phyloP scores from a whole-genome alignment of 1,284 basidiomycete species.

The Pseudozyma flocculosa region DNA sequence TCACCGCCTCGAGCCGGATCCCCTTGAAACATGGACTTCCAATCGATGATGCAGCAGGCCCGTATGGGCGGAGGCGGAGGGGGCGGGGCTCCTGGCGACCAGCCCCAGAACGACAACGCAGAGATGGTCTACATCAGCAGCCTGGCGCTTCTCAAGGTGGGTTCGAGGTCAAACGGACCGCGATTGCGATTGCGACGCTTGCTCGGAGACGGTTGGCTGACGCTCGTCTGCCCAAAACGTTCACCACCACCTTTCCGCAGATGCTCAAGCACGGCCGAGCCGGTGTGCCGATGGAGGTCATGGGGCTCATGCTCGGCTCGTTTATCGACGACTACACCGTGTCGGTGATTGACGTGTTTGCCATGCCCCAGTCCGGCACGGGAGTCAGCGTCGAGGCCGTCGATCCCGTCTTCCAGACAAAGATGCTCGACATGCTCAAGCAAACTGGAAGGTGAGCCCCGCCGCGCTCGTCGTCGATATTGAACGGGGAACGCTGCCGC shows the following conservation, averaged over 20 bases:
- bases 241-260: too few relatives aligned
- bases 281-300: constrained; percentile 99
- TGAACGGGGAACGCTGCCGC: too few relatives aligned
- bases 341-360: constrained; percentile 96
- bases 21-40: constrained; percentile 53
- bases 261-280: constrained; percentile 99
- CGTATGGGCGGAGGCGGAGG: constrained; percentile 39
- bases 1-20: too few relatives aligned
- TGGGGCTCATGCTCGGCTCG: constrained; percentile 98
- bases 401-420: constrained; percentile 97
- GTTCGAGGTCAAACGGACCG: too few relatives aligned
- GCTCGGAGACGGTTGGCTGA: too few relatives aligned
- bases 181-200: too few relatives aligned
- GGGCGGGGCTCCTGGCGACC: constrained; percentile 35
- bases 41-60: constrained; percentile 51
- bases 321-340: constrained; percentile 91
- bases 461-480: too few relatives aligned
- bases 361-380: constrained; percentile 99
- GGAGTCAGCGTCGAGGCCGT: constrained; percentile 98
- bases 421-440: constrained; percentile 99
- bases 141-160: constrained; percentile 49
- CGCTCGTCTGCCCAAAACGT: too few relatives aligned
- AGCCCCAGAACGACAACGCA: constrained; percentile 59
- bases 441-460: constrained; percentile 85
- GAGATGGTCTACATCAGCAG: constrained; percentile 58